Evolutionary conservation across 305 asterid species (phyloP).

Genomic region (Coffea humblotiana): DNA sequence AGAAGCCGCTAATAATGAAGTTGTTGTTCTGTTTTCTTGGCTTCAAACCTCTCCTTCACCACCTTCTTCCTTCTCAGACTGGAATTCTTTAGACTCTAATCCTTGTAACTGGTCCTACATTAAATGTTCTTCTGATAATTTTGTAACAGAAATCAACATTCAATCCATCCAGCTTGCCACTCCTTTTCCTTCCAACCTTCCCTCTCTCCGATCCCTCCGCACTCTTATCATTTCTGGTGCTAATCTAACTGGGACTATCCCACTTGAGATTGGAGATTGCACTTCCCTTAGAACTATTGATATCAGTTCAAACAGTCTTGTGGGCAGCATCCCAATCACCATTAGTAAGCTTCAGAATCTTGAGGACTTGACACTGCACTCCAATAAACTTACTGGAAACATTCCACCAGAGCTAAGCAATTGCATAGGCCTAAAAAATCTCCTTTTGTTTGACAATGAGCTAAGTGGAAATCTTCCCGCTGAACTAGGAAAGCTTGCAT

Average conservation of each 20-base stretch:
- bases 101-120: constrained; percentile 78
- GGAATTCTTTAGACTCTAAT: constrained; percentile 51
- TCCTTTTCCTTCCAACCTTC: constrained; percentile 70
- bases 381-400: constrained; percentile 64
- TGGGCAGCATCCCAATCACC: constrained; percentile 51
- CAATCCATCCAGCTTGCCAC: constrained; percentile 46
- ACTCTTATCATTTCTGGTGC: constrained; percentile 54
- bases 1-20: constrained; percentile 38
- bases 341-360: constrained; percentile 57
- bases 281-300: constrained; percentile 48
- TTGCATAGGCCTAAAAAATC: constrained; percentile 44
- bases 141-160: constrained; percentile 51
- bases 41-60: constrained; percentile 48
- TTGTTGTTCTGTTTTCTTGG: constrained; percentile 59
- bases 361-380: constrained; percentile 52
- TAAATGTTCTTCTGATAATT: constrained; percentile 41
- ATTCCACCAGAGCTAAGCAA: constrained; percentile 58
- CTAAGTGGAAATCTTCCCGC: constrained; percentile 60
- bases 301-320: constrained; percentile 59
- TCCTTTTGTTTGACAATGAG: constrained; percentile 59
- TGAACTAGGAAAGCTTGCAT: constrained; percentile 49
- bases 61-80: constrained; percentile 44
- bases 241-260: constrained; percentile 74
- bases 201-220: constrained; percentile 50
- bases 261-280: constrained; percentile 58